A percentile compares a stretch with the other conserved stretches of the same genome.
Conservation (phyloP, 2,329 filamentous ascomycete genomes). For the Dothistroma pini region DNA sequence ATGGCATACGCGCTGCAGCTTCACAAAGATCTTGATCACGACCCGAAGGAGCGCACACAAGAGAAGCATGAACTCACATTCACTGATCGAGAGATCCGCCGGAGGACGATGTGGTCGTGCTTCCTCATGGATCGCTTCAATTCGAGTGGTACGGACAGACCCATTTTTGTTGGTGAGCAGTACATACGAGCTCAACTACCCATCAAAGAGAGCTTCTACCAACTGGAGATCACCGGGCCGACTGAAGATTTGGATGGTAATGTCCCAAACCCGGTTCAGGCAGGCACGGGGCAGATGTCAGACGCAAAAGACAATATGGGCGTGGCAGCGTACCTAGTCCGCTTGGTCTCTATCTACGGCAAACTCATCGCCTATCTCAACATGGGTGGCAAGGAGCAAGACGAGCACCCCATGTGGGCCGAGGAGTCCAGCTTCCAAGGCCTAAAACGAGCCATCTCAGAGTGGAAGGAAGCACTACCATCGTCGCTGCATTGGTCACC, state of each 20-base stretch:
- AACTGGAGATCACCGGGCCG: conserved; percentile 82
- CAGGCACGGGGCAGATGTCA: conserved; percentile 60
- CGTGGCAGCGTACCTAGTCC: conserved; percentile 84
- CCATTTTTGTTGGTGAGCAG: conserved; percentile 86
- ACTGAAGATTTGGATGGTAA: conserved; percentile 79
- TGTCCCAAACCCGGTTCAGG: conserved; percentile 59
- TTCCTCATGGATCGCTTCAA: conserved; percentile 98
- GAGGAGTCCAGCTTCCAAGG: conserved; percentile 70
- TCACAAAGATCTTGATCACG: conserved; percentile 80
- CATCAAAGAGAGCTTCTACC: conserved; percentile 84
- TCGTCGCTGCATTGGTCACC: conserved; percentile 66
- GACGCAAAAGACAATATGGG: conserved; percentile 84
- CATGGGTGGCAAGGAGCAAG: conserved; percentile 77
- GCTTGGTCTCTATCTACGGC: conserved; percentile 83
- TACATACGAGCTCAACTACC: conserved; percentile 86
- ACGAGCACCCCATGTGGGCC: conserved; percentile 76
- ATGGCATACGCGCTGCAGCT: conserved; percentile 97
- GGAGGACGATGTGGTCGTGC: conserved; percentile 97
- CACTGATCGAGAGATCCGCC: conserved; percentile 86
- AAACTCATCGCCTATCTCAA: conserved; percentile 86
- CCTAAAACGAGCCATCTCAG: conserved; percentile 67
- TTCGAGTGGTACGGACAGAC: conserved; percentile 88
- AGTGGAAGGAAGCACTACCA: conserved; percentile 67
- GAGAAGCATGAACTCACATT: conserved; percentile 57
- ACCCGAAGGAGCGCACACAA: conserved; percentile 41